Evolutionary conservation across 2,329 filamentous ascomycete genomes (phyloP).

Genomic region (Paecilomyces sp.): DNA sequence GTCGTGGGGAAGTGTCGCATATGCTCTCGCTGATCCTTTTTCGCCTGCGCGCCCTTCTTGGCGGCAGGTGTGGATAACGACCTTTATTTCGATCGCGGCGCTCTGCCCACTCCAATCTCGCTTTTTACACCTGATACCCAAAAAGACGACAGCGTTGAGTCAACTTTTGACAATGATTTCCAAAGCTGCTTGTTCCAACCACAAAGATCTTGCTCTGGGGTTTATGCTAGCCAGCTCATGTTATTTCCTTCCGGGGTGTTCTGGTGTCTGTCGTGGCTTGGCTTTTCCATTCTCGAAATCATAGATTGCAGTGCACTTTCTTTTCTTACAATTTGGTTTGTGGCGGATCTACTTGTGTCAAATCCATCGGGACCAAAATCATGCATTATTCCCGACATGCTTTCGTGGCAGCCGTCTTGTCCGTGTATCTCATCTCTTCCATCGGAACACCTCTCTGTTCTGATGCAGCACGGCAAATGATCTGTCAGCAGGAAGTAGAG

Average conservation of each 20-base stretch:
- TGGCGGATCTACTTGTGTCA: not conserved
- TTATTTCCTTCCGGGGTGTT: not conserved
- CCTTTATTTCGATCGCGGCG: not conserved
- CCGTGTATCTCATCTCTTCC: not conserved
- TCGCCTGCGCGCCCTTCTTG: not conserved
- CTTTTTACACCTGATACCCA: not conserved
- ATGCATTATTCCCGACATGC: not conserved
- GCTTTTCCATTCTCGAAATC: not conserved
- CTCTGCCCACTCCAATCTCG: not conserved
- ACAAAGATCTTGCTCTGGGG: not conserved
- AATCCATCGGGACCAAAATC: not conserved
- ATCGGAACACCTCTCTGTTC: not conserved
- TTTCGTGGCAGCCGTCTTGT: not conserved
- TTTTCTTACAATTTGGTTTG: not conserved
- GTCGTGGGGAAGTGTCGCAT: constrained; percentile 56
- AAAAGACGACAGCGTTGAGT: not conserved
- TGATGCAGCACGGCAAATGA: not conserved
- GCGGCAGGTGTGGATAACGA: not conserved
- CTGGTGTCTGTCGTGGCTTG: not conserved
- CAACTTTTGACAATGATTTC: not conserved
- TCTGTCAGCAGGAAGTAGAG: not conserved
- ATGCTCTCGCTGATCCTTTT: constrained; percentile 30
- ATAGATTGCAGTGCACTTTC: not conserved
- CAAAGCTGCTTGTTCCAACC: not conserved
- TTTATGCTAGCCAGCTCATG: not conserved